Conservation (phyloP, 768 basidiomycete species). For the Rhizopogon rudus region DNA sequence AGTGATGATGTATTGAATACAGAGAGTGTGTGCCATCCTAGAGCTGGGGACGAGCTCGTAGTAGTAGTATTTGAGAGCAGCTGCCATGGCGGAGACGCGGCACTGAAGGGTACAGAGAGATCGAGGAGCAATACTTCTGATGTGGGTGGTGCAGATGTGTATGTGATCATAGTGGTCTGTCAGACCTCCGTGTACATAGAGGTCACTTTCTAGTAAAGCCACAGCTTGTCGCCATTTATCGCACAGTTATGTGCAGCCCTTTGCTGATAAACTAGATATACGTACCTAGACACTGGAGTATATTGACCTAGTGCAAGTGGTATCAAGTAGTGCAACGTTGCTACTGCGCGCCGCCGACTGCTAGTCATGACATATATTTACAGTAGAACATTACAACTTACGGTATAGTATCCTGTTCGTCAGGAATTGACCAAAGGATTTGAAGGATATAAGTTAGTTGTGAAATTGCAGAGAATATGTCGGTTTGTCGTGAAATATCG, state of each 20-base stretch:
- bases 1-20: constrained; percentile 49
- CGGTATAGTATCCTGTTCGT: not conserved
- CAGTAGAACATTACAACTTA: not conserved
- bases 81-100: constrained; percentile 65
- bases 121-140: constrained; percentile 70
- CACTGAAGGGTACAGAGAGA: constrained; percentile 52
- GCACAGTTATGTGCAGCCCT: constrained; percentile 5
- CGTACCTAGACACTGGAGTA: constrained; percentile 21
- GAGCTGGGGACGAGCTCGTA: constrained; percentile 46
- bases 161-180: constrained; percentile 67
- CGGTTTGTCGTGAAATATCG: too few relatives aligned
- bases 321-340: constrained; percentile 10
- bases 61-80: constrained; percentile 36
- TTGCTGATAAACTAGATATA: not conserved
- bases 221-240: constrained; percentile 82
- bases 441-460: constrained; percentile 12
- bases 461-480: not conserved
- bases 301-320: constrained; percentile 17
- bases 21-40: constrained; percentile 80
- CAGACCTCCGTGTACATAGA: constrained; percentile 80
- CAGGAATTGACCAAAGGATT: not conserved
- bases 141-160: constrained; percentile 67
- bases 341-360: not conserved
- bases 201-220: constrained; percentile 48
- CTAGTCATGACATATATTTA: constrained; percentile 7